Conservation (phyloP, 2,329 filamentous ascomycete species). For the Thielaviopsis musarum region DNA sequence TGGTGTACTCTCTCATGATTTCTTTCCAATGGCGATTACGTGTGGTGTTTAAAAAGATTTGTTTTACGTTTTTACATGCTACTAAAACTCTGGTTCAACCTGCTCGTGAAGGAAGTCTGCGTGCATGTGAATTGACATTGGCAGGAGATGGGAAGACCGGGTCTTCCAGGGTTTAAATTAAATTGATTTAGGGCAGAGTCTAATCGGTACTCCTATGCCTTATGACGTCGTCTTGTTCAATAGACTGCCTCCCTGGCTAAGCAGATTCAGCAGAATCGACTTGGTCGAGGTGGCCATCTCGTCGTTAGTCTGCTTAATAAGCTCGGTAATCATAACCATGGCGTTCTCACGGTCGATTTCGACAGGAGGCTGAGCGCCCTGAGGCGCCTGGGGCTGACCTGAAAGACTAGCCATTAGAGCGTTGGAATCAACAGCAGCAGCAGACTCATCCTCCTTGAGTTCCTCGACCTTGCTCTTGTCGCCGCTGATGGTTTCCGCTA, state of each 20-base stretch:
- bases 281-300: constrained; percentile 24
- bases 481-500: constrained; percentile 3
- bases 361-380: background rate
- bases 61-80: background rate
- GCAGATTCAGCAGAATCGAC: constrained; percentile 28
- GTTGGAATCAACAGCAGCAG: constrained; percentile 10
- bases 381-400: constrained; percentile 3
- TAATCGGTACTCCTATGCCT: background rate
- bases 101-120: background rate
- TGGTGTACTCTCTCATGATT: constrained; percentile 12
- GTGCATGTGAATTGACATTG: background rate
- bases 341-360: constrained; percentile 39
- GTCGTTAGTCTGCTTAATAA: constrained; percentile 28
- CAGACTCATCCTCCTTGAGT: constrained; percentile 13
- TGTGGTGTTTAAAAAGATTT: constrained; percentile 5
- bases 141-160: too few species aligned
- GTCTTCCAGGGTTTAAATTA: too few species aligned
- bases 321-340: constrained; percentile 38
- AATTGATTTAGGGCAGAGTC: background rate
- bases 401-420: constrained; percentile 19
- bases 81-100: background rate
- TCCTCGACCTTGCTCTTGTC: constrained; percentile 12
- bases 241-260: constrained; percentile 33
- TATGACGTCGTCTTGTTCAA: constrained; percentile 18
- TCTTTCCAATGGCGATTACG: constrained; percentile 1